A percentile compares a stretch with the other conserved stretches of the same genome.
Evolutionary conservation across 2,329 filamentous ascomycete genomes (phyloP).

Genomic region (Scopulariopsis brevicaulis): DNA sequence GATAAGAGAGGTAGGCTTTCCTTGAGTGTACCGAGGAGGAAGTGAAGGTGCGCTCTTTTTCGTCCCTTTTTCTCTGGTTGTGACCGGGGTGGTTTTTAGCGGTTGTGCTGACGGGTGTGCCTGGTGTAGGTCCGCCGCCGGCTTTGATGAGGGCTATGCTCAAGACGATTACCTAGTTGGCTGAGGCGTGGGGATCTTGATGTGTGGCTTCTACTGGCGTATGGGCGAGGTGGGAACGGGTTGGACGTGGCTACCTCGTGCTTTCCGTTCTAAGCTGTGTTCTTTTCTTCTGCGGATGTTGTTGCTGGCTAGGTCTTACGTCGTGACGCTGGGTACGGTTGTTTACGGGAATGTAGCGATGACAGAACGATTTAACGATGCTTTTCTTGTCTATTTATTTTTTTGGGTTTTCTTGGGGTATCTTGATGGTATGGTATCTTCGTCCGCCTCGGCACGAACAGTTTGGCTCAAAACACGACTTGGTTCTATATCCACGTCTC

Average conservation of each 20-base stretch:
- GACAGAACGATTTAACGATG: not conserved
- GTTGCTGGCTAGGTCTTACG: too few species aligned
- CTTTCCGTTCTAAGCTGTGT: not conserved
- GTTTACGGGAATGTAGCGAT: not conserved
- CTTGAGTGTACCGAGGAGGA: constrained; percentile 67
- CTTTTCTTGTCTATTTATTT: not conserved
- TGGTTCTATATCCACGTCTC: not conserved
- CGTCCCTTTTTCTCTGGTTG: constrained; percentile 9
- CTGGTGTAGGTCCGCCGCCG: constrained; percentile 1
- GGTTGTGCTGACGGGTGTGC: not conserved
- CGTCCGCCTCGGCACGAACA: not conserved
- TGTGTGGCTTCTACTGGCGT: not conserved
- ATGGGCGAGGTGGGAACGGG: not conserved
- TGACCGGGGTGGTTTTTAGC: constrained; percentile 3
- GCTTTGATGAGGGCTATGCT: constrained; percentile 3
- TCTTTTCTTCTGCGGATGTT: not conserved
- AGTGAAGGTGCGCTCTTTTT: constrained; percentile 36
- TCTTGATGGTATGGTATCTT: not conserved
- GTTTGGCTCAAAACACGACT: too few species aligned
- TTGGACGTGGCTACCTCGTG: too few species aligned
- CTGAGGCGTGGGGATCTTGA: constrained; percentile 10
- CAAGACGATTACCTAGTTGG: not conserved
- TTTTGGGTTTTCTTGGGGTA: not conserved
- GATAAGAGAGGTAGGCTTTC: constrained; percentile 95
- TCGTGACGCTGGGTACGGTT: not conserved